phyloP scores from a whole-genome alignment of 495 filamentous ascomycete genomes.

The Aspergillus olivimuriae region DNA sequence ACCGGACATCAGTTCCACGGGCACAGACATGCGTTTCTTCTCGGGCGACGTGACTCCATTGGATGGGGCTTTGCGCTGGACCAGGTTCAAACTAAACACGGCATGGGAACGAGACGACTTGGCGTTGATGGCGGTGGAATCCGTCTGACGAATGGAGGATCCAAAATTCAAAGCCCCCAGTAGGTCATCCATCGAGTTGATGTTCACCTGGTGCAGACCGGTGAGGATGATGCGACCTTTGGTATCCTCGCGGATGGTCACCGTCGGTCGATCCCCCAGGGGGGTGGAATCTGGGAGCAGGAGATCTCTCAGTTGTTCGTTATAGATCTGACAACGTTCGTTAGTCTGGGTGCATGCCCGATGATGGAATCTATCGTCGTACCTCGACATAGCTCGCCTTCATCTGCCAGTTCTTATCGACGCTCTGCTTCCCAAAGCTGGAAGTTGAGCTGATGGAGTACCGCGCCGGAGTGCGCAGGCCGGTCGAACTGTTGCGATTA shows the following conservation, averaged over 20 bases:
- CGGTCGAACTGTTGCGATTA: slow-evolving; percentile 61
- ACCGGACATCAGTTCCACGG: slow-evolving; percentile 70
- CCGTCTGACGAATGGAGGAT: slow-evolving; percentile 91
- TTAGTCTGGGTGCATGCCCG: not conserved
- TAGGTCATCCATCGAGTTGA: slow-evolving; percentile 90
- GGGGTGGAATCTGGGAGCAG: slow-evolving; percentile 72
- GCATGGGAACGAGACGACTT: slow-evolving; percentile 98
- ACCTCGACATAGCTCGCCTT: slow-evolving; percentile 96
- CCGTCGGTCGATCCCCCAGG: slow-evolving; percentile 58
- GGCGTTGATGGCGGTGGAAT: slow-evolving; percentile 98
- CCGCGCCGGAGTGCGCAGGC: slow-evolving; percentile 72
- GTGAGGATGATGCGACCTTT: slow-evolving; percentile 94
- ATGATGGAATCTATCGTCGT: not conserved
- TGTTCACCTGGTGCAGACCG: slow-evolving; percentile 77
- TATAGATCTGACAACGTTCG: slow-evolving; percentile 67
- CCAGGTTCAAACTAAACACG: slow-evolving; percentile 90
- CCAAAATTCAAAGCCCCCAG: slow-evolving; percentile 84
- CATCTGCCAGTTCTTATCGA: slow-evolving; percentile 84
- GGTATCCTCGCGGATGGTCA: slow-evolving; percentile 88
- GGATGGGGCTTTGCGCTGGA: slow-evolving; percentile 68
- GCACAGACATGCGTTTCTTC: slow-evolving; percentile 88
- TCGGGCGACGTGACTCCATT: slow-evolving; percentile 40
- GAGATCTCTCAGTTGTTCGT: slow-evolving; percentile 89
- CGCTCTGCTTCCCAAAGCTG: slow-evolving; percentile 41
- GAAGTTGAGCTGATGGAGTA: slow-evolving; percentile 63